Percentiles rank a stretch among this genome's conserved stretches.
These are phyloP conservation scores for Ogataea allantospora DNA, from an alignment of 805 yeast species.

Conservation along the genomic window DNA sequence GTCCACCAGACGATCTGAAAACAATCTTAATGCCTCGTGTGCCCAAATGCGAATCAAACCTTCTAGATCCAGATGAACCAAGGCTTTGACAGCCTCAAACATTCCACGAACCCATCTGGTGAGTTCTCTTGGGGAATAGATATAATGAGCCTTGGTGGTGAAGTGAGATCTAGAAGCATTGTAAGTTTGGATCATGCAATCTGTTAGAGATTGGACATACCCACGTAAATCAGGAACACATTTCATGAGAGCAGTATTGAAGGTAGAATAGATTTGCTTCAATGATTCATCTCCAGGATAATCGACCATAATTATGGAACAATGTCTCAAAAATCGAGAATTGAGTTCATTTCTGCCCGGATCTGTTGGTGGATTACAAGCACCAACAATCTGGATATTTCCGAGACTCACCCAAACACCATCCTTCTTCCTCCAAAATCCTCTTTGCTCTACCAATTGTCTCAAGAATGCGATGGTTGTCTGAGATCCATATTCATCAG, in stretches of 20 bases:
- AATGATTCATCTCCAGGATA: constrained; percentile 70
- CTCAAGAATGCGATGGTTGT: constrained; percentile 67
- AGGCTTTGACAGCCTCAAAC: constrained; percentile 34
- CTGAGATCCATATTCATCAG: constrained; percentile 74
- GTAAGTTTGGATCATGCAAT: constrained; percentile 69
- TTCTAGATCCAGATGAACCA: constrained; percentile 33
- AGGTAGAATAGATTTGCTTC: constrained; percentile 61
- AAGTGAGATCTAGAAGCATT: constrained; percentile 41
- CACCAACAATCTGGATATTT: constrained; percentile 84
- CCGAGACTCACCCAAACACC: constrained; percentile 64
- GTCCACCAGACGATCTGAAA: constrained; percentile 65
- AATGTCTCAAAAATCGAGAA: constrained; percentile 64
- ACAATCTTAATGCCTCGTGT: constrained; percentile 77
- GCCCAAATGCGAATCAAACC: constrained; percentile 66
- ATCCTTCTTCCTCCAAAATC: constrained; percentile 67
- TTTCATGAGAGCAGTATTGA: constrained; percentile 55
- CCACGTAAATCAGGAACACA: constrained; percentile 60
- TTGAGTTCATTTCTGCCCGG: constrained; percentile 65
- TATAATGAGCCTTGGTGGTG: constrained; percentile 55
- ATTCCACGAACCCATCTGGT: constrained; percentile 87
- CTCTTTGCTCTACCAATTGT: constrained; percentile 67
- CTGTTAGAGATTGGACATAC: constrained; percentile 49
- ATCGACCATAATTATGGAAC: constrained; percentile 67
- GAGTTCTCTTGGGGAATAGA: constrained; percentile 86
- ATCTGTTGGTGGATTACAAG: constrained; percentile 88